A percentile compares a stretch with the other conserved stretches of the same genome.
These are phyloP conservation scores for Cutaneotrichosporon curvatum DNA, from an alignment of 1,284 basidiomycete species.

Conservation along the genomic window DNA sequence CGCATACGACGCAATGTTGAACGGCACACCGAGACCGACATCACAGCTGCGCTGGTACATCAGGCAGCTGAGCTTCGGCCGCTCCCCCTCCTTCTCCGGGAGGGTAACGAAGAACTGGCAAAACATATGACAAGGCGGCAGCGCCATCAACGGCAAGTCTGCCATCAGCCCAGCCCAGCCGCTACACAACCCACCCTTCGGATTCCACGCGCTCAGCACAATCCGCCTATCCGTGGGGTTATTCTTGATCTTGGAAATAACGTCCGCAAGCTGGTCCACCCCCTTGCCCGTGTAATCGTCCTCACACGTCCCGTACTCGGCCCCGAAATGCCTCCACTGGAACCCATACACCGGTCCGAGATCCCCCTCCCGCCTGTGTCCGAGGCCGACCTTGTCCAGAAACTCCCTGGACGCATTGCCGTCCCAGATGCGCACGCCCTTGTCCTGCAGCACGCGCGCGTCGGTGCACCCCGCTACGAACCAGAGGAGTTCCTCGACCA, in stretches of 20 bases:
- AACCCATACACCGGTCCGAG: conserved; percentile 97
- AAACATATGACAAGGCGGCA: conserved; percentile 97
- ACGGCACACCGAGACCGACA: conserved; percentile 91
- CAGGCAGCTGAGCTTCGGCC: conserved; percentile 78
- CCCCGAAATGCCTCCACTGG: conserved; percentile 98
- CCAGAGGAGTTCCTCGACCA: conserved; percentile 93
- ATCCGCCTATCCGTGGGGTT: conserved; percentile 95
- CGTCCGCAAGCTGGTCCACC: conserved; percentile 85
- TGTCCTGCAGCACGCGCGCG: conserved; percentile 63
- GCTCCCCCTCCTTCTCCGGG: conserved; percentile 47
- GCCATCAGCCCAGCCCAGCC: conserved; percentile 9
- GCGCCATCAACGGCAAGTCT: conserved; percentile 91
- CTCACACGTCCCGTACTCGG: conserved; percentile 74
- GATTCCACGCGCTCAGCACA: conserved; percentile 95
- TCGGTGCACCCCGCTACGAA: conserved; percentile 84
- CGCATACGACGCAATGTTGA: conserved; percentile 98
- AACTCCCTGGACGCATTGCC: conserved; percentile 88
- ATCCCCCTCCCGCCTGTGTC: conserved; percentile 81
- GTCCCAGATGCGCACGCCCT: conserved; percentile 95
- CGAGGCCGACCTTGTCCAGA: conserved; percentile 73
- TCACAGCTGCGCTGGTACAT: conserved; percentile 99
- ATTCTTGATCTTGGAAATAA: conserved; percentile 84
- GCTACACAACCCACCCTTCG: conserved; percentile 60
- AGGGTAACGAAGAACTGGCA: conserved; percentile 97
- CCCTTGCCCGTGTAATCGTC: conserved; percentile 78